Percentiles rank a stretch among this genome's conserved stretches.
phyloP scores from a whole-genome alignment of 345 rosid species.

The Angophora floribunda region DNA sequence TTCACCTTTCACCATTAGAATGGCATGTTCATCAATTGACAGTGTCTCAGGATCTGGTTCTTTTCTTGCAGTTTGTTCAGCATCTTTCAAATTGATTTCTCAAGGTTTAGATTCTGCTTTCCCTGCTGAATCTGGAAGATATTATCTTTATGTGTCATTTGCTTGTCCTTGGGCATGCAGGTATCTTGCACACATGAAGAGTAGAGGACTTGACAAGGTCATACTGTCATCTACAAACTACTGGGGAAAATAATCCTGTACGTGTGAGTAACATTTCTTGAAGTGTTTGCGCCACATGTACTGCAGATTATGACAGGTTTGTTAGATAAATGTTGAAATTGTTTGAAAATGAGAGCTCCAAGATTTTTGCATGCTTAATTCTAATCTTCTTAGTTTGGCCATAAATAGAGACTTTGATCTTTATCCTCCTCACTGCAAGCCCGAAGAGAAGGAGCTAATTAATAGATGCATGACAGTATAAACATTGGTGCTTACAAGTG shows the following conservation, averaged over 20 bases:
- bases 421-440: constrained; percentile 31
- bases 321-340: constrained; percentile 33
- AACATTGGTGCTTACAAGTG: constrained; percentile 47
- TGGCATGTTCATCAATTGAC: neutral
- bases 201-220: neutral
- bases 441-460: constrained; percentile 28
- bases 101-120: neutral
- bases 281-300: neutral
- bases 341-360: constrained; percentile 36
- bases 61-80: neutral
- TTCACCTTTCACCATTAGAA: neutral
- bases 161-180: constrained; percentile 2
- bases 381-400: constrained; percentile 38
- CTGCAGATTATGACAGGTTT: constrained; percentile 8
- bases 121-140: constrained; percentile 1
- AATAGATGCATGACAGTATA: constrained; percentile 38
- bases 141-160: neutral
- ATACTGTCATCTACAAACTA: neutral
- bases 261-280: neutral
- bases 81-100: neutral
- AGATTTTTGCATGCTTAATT: constrained; percentile 36
- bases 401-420: constrained; percentile 35
- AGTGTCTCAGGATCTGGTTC: neutral
- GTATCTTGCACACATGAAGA: neutral
- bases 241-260: neutral